Evolutionary conservation across 2,329 filamentous ascomycete genomes (phyloP), one percentile per base, ranked within the genome.

Genomic region (Incumbomyces lentus): DNA sequence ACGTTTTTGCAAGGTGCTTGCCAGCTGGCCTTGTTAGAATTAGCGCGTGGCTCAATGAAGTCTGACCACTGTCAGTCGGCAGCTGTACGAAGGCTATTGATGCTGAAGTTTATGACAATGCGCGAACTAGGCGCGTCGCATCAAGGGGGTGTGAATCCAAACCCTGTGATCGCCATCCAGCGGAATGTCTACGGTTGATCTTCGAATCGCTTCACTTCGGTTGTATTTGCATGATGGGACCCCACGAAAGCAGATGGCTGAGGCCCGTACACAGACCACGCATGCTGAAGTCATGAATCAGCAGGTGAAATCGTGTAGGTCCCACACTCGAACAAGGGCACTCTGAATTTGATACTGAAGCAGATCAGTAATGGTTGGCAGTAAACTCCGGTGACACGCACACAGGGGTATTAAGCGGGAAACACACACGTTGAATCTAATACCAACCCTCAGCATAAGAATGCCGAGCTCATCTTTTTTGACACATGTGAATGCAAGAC

Each of bases 351-450:
- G 22, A 8, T 26, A 26, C 22, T 26, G 22, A 26, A 26, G 22
- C 22, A 26, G 22, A 26, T 22, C 14, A 30, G 19, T n/a, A 45
- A 29, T 22, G 31, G 34, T 19, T 45, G 33, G 42, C 31, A 13
- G 17, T 10, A 19, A 22, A 45, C 29, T 30, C 7, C n/a, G 42
- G n/a, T 38, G 17, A 17, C 37, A 11, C 5, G n/a, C 14, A 37
- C 16, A 19, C n/a, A 37, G 34, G 33, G 42, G 18, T 4, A 38
- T 22, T 5, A 14, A 22, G 14, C 11, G 33, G 19, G 30, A 16
- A 19, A 38, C 33, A 45, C 38, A 37, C 38, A 38, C 42, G 29
- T 44, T 17, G 42, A 10, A 17, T 38, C 22, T 45, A 34, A 45
- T 29, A 30, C 19, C n/a, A 12, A 19, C 17, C 37, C 31, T 18